Base-by-base conservation (phyloP, 2,329 filamentous ascomycete species). In the Seiridium cupressi region DNA sequence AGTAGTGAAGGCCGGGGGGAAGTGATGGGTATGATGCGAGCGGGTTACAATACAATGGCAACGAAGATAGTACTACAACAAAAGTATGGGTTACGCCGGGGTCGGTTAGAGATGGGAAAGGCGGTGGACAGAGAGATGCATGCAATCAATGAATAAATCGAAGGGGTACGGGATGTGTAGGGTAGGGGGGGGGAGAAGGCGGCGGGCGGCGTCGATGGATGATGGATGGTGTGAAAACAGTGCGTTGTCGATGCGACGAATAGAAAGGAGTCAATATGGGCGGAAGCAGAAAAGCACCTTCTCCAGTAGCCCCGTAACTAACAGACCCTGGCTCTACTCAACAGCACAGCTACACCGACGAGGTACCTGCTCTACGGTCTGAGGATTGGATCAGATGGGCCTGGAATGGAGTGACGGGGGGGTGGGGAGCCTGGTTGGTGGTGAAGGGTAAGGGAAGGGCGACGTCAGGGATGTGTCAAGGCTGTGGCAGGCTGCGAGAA, bases 211-310 rank as follows among this genome's bases (percentile, higher is more conserved):
- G 46, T 49, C 32, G 55, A 46, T 38, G 55, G 55, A 46, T 51
- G 46, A 49, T 55, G 32, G 32, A 51, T 13, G 49, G 49, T 31
- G 49, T 51, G 10, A 18, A 55, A 44, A 49, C 55, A 58, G 44
- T 58, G 54, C 54, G 55, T 51, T 44, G 48, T 44, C 13, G 57
- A 44, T 44, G 57, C 38, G 57, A 59, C 57, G 57, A 59, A 59
- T 59, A 35, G 49, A 40, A 53, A 46, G 18, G 57, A 47, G 40
- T 13, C 38, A 44, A 59, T 53, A 58, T 58, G 46, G 36, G 57
- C 36, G 57, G 31, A 31, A 38, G 49, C 49, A 59, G 38, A 59
- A 54, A 53, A 59, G 57, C 36, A 46, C 18, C 31, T 59, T 51
- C 57, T 42, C 31, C 18, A 58, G 38, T 53, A 38, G 31, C 49